Evolutionary conservation across 768 basidiomycete genomes (phyloP).

Genomic region (Collybiopsis confluens): DNA sequence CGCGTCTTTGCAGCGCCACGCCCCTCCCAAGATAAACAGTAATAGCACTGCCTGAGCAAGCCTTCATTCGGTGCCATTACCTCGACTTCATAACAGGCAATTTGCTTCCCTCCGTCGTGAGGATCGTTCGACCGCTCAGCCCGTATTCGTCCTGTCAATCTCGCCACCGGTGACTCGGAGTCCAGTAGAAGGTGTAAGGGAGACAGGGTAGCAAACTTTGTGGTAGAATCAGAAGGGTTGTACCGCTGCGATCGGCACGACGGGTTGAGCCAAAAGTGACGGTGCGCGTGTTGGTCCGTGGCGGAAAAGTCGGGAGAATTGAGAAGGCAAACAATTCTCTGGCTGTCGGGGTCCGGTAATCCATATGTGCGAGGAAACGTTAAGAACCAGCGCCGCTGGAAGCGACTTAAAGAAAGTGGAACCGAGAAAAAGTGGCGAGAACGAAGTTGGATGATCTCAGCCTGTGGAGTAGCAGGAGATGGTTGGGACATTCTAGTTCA

Average conservation of each 20-base stretch:
- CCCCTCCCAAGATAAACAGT: conserved; percentile 5
- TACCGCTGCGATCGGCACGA: background rate
- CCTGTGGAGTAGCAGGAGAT: background rate
- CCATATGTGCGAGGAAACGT: conserved; percentile 6
- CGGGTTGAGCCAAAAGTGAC: conserved; percentile 7
- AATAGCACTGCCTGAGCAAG: conserved; percentile 4
- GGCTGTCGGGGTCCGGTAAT: conserved; percentile 1
- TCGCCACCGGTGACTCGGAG: background rate
- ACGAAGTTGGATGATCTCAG: conserved; percentile 6
- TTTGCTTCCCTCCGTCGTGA: conserved; percentile 5
- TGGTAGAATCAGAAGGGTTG: background rate
- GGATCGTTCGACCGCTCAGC: conserved; percentile 3
- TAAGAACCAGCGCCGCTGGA: conserved; percentile 4
- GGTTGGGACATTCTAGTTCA: conserved; percentile 6
- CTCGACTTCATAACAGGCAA: conserved; percentile 7
- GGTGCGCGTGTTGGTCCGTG: background rate
- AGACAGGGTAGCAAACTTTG: background rate
- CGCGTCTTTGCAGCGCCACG: background rate
- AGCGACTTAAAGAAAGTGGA: conserved; percentile 5
- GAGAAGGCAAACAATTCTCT: conserved; percentile 3
- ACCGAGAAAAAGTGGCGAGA: conserved; percentile 5
- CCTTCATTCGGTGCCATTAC: background rate
- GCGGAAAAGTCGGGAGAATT: conserved; percentile 3
- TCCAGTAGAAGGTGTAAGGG: conserved; percentile 4
- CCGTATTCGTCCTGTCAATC: conserved; percentile 3